phyloP scores from a whole-genome alignment of 495 filamentous ascomycete genomes.

The Jackrogersella minutella region DNA sequence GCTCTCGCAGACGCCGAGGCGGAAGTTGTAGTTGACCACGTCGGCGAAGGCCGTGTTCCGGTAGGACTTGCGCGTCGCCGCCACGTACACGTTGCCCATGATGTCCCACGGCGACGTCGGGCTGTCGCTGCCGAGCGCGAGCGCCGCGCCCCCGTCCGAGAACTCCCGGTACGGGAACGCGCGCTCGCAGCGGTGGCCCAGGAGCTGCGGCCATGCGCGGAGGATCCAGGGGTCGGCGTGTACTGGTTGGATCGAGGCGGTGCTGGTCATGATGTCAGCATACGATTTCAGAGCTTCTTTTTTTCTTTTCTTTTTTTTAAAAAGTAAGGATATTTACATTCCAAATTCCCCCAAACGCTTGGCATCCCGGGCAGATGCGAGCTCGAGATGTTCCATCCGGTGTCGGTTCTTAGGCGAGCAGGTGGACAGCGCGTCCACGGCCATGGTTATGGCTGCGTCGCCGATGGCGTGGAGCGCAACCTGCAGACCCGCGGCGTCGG shows the following conservation, averaged over 20 bases:
- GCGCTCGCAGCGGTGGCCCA: slow-evolving; percentile 62
- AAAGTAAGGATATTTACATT: slow-evolving; percentile 44
- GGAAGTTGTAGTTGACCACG: slow-evolving; percentile 62
- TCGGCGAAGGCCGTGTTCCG: slow-evolving; percentile 54
- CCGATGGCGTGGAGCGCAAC: slow-evolving; percentile 73
- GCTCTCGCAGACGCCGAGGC: slow-evolving; percentile 61
- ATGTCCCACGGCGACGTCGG: slow-evolving; percentile 66
- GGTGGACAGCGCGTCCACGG: slow-evolving; percentile 61
- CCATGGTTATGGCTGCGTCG: slow-evolving; percentile 63
- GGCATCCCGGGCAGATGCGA: slow-evolving; percentile 62
- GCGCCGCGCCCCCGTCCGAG: slow-evolving; percentile 56
- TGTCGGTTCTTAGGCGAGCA: slow-evolving; percentile 58
- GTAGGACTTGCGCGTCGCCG: slow-evolving; percentile 64
- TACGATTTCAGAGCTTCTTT: too few relatives aligned
- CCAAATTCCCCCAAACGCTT: slow-evolving; percentile 59
- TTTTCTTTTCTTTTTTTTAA: too few relatives aligned
- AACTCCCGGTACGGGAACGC: slow-evolving; percentile 72
- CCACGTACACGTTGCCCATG: slow-evolving; percentile 65
- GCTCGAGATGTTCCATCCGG: slow-evolving; percentile 70
- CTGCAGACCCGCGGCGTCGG: slow-evolving; percentile 63
- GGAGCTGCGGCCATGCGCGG: slow-evolving; percentile 64
- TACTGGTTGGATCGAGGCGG: slow-evolving; percentile 69
- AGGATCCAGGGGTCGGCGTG: slow-evolving; percentile 72
- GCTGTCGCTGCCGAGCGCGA: slow-evolving; percentile 68
- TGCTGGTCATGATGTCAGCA: slow-evolving; percentile 37